phyloP scores from a whole-genome alignment of 768 basidiomycete species.

The Termitomyces heimii region DNA sequence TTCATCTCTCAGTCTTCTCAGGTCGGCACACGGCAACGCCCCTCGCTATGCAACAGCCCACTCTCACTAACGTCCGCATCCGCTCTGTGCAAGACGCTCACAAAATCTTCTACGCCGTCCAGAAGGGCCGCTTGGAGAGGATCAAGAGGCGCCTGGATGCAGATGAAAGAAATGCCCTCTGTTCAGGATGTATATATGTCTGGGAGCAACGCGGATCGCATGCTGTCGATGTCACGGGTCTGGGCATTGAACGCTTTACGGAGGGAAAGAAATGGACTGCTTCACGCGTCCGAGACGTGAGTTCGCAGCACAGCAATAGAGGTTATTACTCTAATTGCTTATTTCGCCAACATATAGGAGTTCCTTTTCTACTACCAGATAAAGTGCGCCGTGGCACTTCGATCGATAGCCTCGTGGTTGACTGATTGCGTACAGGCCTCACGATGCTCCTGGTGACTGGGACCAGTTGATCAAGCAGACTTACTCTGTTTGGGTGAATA shows the following conservation, averaged over 20 bases:
- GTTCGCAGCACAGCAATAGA: slow-evolving; percentile 16
- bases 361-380: slow-evolving; percentile 80
- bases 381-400: slow-evolving; percentile 47
- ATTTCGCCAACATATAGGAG: slow-evolving; percentile 39
- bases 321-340: slow-evolving; percentile 1
- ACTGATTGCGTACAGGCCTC: not conserved
- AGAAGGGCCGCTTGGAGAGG: slow-evolving; percentile 57
- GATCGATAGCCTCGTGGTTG: too few relatives aligned
- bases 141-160: slow-evolving; percentile 74
- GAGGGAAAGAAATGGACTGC: slow-evolving; percentile 83
- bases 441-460: slow-evolving; percentile 26
- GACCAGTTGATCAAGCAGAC: slow-evolving; percentile 79
- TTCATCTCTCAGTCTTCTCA: not conserved
- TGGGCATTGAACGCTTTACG: slow-evolving; percentile 82
- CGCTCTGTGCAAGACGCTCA: slow-evolving; percentile 75
- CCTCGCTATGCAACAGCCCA: slow-evolving; percentile 52
- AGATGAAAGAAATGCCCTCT: slow-evolving; percentile 59
- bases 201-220: slow-evolving; percentile 78
- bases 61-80: slow-evolving; percentile 66
- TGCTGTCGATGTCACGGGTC: slow-evolving; percentile 63
- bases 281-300: slow-evolving; percentile 75
- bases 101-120: slow-evolving; percentile 73
- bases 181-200: slow-evolving; percentile 53
- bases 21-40: not conserved
- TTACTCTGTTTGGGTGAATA: slow-evolving; percentile 73